phyloP scores from a whole-genome alignment of 108 stramenopile species.

The Cyclostephanos tholiformis region DNA sequence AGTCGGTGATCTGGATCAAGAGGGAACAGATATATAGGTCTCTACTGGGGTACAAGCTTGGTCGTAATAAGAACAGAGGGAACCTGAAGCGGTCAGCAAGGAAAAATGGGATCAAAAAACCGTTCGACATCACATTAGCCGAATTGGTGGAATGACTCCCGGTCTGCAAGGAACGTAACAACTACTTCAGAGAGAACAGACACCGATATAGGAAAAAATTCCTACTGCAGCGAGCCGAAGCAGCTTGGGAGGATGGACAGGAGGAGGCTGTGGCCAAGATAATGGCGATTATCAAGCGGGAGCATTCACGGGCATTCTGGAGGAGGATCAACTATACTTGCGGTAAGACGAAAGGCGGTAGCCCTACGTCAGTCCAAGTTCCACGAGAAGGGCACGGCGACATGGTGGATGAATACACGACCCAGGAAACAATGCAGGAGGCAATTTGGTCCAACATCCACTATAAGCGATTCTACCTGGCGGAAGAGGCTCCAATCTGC shows the following conservation, averaged over 20 bases:
- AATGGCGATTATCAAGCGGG: constrained; percentile 7
- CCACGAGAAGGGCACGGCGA: neutral
- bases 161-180: constrained; percentile 2
- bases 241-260: neutral
- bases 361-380: neutral
- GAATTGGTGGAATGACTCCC: neutral
- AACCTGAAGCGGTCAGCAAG: constrained; percentile 9
- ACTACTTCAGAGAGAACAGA: constrained; percentile 8
- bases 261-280: constrained; percentile 4
- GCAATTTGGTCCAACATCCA: constrained; percentile 3
- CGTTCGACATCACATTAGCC: neutral
- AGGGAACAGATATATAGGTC: neutral
- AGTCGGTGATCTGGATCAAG: constrained; percentile 1
- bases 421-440: neutral
- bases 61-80: constrained; percentile 12
- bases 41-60: neutral
- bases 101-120: constrained; percentile 6
- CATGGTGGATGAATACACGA: neutral
- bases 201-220: neutral
- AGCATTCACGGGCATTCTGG: constrained; percentile 9
- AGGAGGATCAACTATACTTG: neutral
- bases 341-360: neutral
- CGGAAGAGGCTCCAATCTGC: constrained; percentile 20
- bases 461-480: constrained; percentile 2
- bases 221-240: neutral